Evolutionary conservation across 2,329 filamentous ascomycete genomes (phyloP).

Genomic region (Calycina marina): DNA sequence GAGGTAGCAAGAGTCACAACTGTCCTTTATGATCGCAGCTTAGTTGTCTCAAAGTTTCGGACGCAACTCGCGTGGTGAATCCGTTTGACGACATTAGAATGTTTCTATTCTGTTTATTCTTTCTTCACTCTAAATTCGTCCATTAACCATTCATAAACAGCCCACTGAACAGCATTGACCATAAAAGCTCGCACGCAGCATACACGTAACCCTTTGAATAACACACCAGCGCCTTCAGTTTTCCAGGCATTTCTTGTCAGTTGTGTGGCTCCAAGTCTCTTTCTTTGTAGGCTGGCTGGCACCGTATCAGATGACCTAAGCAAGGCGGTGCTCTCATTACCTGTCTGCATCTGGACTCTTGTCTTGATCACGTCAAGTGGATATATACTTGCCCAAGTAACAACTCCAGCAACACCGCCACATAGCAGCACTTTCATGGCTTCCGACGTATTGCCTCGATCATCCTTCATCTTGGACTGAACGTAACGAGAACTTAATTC

Average conservation of each 20-base stretch:
- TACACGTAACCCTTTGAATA: constrained; percentile 62
- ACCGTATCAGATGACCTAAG: constrained; percentile 16
- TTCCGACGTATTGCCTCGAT: constrained; percentile 14
- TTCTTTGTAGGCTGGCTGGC: constrained; percentile 8
- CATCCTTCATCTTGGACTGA: constrained; percentile 15
- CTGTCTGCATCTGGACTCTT: constrained; percentile 62
- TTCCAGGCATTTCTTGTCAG: constrained; percentile 53
- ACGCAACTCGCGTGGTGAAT: too few species aligned
- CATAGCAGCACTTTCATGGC: constrained; percentile 60
- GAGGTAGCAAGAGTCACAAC: too few species aligned
- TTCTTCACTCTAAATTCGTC: constrained; percentile 27
- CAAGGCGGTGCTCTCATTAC: constrained; percentile 19
- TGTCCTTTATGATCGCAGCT: too few species aligned
- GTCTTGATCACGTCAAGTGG: constrained; percentile 90
- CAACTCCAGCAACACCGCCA: constrained; percentile 73
- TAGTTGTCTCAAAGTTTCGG: too few species aligned
- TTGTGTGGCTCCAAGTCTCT: constrained; percentile 38
- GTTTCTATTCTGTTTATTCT: too few species aligned
- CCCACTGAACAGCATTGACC: constrained; percentile 90
- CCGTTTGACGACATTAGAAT: too few species aligned
- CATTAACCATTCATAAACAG: constrained; percentile 84
- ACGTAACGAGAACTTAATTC: constrained; percentile 54
- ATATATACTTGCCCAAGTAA: constrained; percentile 83
- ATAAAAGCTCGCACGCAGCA: constrained; percentile 80
- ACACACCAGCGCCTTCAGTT: constrained; percentile 43